Base-by-base conservation (phyloP, 2,329 filamentous ascomycete genomes). In the Xylariomycetidae sp. region DNA sequence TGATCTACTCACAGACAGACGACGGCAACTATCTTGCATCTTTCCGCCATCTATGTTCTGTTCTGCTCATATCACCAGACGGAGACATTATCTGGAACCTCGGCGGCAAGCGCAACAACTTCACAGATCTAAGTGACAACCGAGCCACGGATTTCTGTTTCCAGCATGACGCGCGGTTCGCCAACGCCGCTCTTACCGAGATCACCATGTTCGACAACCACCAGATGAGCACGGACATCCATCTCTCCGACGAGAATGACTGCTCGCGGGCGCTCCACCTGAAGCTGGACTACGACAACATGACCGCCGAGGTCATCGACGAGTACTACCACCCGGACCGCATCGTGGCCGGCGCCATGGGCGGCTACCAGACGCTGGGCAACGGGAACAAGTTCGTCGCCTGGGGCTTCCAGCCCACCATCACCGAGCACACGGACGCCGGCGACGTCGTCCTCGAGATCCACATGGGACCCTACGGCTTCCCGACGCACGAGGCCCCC, bases 121-220 rank as follows among this genome's bases (percentile, higher is more conserved):
- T 37, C 33, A 10, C 16, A 18, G 37, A 39, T 19, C 17, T 39
- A n/a, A 29, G 19, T 9, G 32, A 18, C n/a, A 32, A 32, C 8
- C 7, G 15, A 3, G 37, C 37, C 9, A 36, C 32, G 12, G 28
- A 35, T 27, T 35, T 39, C 22, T 16, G 26, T 4, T 35, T 25
- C 23, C 27, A 39, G 25, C 37, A 39, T 20, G 26, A 39, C 27
- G 32, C 32, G 7, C 32, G 32, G 8, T 39, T 39, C 28, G 16
- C 18, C 10, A n/a, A 14, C 20, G 20, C 19, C 12, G 17, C 16
- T 12, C 6, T 16, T 13, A 29, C 26, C 14, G 18, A 34, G 25
- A 13, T 34, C 14, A 32, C 34, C 16, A 12, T 37, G 3, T 37
- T 37, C 35, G 57, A 57, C 28, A 60, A 59, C 15, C 13, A 13